These are phyloP conservation scores for Beauveria brongniartii DNA, from an alignment of 2,329 filamentous ascomycete species.

Conservation along the genomic window DNA sequence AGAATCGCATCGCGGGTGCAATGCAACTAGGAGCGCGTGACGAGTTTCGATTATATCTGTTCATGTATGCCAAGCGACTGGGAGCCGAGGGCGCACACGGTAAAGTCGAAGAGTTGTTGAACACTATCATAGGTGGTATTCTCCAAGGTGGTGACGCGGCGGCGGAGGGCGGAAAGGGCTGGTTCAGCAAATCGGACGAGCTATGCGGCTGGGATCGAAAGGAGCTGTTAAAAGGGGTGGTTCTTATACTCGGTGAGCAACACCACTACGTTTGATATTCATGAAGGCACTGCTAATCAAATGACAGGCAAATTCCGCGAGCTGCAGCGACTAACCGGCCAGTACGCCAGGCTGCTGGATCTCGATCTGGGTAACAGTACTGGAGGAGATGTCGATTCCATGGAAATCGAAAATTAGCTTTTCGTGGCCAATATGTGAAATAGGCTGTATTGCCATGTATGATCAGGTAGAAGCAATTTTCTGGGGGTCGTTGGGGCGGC, in stretches of 20 bases:
- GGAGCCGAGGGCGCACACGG: conserved; percentile 78
- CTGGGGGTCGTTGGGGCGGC: neutral
- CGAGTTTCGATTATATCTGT: conserved; percentile 89
- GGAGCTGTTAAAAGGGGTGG: conserved; percentile 81
- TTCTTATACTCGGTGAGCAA: conserved; percentile 79
- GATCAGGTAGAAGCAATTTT: conserved; percentile 6
- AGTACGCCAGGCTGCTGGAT: conserved; percentile 79
- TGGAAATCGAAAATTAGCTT: conserved; percentile 31
- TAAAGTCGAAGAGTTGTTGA: conserved; percentile 89
- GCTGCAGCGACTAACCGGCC: conserved; percentile 86
- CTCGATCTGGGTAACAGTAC: conserved; percentile 43
- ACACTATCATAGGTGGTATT: conserved; percentile 68
- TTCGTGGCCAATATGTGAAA: neutral
- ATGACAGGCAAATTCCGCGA: conserved; percentile 82
- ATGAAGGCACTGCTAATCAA: conserved; percentile 23
- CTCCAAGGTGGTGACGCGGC: conserved; percentile 40
- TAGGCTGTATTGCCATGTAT: conserved; percentile 3
- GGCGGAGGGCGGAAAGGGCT: conserved; percentile 44
- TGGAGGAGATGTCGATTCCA: conserved; percentile 31
- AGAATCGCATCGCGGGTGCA: conserved; percentile 88
- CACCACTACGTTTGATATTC: neutral
- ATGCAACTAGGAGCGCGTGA: conserved; percentile 77
- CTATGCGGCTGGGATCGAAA: conserved; percentile 88
- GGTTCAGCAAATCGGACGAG: conserved; percentile 59
- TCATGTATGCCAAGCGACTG: conserved; percentile 95